Evolutionary conservation across 345 rosid species (phyloP).

Genomic region (Eucalyptus marginata): DNA sequence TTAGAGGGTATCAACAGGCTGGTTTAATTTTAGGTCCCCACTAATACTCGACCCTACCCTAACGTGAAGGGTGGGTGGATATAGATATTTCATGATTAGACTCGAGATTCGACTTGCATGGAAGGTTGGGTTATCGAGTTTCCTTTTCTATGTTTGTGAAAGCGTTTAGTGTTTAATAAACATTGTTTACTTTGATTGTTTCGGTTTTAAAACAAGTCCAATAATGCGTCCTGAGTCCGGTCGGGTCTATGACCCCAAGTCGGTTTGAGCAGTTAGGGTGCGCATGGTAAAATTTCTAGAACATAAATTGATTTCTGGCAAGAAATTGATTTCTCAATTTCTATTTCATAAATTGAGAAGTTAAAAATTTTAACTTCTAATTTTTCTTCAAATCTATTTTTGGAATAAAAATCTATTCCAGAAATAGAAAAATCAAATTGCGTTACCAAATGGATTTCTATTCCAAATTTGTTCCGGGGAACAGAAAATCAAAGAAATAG

Average conservation of each 20-base stretch:
- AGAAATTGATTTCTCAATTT: no score
- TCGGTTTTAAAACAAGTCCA: neutral
- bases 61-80: neutral
- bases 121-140: neutral
- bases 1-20: neutral
- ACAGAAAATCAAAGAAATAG: no score
- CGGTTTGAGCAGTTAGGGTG: neutral
- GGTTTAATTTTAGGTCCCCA: neutral
- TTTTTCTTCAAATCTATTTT: no score
- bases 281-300: no score
- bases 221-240: neutral
- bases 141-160: neutral
- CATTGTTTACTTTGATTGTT: neutral
- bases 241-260: neutral
- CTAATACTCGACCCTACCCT: neutral
- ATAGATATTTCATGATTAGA: neutral
- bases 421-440: no score
- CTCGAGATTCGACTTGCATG: neutral
- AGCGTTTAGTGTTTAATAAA: neutral
- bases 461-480: no score
- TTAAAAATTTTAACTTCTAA: no score
- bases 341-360: no score
- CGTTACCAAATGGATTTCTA: no score
- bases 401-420: no score
- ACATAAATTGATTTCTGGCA: no score